These are phyloP conservation scores for Sordaria brevicollis DNA, from an alignment of 495 filamentous ascomycete species.

Conservation along the genomic window DNA sequence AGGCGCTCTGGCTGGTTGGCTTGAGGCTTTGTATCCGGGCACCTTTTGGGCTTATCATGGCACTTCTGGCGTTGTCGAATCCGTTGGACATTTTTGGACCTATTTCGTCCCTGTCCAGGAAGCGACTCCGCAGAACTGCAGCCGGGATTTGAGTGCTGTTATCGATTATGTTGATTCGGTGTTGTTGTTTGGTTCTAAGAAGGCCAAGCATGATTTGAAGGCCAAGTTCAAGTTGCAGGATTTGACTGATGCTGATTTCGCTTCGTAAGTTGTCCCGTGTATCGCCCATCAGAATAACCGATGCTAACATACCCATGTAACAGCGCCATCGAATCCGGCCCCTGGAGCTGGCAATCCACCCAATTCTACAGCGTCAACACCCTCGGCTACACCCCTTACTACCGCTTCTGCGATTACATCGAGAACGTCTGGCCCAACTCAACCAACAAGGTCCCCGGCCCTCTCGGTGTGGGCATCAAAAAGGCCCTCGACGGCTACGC, in stretches of 20 bases:
- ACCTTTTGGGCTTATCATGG: slow-evolving; percentile 61
- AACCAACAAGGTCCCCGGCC: slow-evolving; percentile 15
- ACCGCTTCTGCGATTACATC: slow-evolving; percentile 26
- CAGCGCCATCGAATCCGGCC: slow-evolving; percentile 41
- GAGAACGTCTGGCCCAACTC: slow-evolving; percentile 22
- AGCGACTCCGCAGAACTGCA: slow-evolving; percentile 57
- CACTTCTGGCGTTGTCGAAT: slow-evolving; percentile 52
- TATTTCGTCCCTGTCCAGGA: slow-evolving; percentile 55
- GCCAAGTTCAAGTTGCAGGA: slow-evolving; percentile 45
- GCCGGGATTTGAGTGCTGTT: slow-evolving; percentile 42
- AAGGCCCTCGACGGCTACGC: slow-evolving; percentile 26
- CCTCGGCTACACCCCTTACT: slow-evolving; percentile 13
- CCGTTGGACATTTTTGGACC: slow-evolving; percentile 54
- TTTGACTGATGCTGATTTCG: slow-evolving; percentile 51
- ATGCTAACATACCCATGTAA: neutral
- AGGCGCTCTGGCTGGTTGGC: slow-evolving; percentile 55
- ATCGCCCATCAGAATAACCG: neutral
- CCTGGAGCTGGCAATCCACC: slow-evolving; percentile 46
- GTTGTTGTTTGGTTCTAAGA: slow-evolving; percentile 28
- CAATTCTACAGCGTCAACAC: slow-evolving; percentile 28
- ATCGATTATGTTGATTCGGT: slow-evolving; percentile 47
- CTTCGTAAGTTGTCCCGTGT: slow-evolving; percentile 23
- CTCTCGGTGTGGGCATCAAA: slow-evolving; percentile 15
- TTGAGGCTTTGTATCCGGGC: slow-evolving; percentile 45
- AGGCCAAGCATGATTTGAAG: slow-evolving; percentile 43